These are phyloP conservation scores for Rhizopogon salebrosus DNA, from an alignment of 768 basidiomycete species.

Conservation along the genomic window DNA sequence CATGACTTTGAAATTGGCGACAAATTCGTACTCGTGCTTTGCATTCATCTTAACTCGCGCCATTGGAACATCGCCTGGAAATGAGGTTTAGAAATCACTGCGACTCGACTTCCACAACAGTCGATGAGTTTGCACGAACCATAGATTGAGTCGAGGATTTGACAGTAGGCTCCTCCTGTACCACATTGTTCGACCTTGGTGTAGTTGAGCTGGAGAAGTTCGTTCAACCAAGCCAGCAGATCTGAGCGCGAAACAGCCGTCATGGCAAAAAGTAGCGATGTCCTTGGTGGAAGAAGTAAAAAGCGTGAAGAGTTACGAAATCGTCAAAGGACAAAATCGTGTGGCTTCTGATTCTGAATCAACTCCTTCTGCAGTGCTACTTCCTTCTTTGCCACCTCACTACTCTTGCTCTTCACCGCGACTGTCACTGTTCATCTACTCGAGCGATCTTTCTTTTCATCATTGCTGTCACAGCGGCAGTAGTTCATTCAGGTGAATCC, in stretches of 20 bases:
- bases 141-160: conserved; percentile 92
- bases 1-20: conserved; percentile 93
- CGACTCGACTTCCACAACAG: conserved; percentile 10
- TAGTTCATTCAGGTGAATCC: neutral
- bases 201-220: conserved; percentile 85
- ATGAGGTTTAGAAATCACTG: conserved; percentile 8
- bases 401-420: neutral
- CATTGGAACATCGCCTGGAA: conserved; percentile 85
- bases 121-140: conserved; percentile 43
- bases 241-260: conserved; percentile 75
- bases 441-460: neutral
- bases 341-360: neutral
- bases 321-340: conserved; percentile 6
- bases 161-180: conserved; percentile 89
- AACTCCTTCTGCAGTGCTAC: neutral
- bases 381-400: neutral
- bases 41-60: conserved; percentile 91
- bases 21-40: conserved; percentile 91
- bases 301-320: conserved; percentile 5
- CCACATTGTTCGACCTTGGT: conserved; percentile 93
- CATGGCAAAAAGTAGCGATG: conserved; percentile 29
- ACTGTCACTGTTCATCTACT: neutral
- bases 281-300: neutral
- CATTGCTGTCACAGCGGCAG: neutral
- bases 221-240: conserved; percentile 89